A percentile compares a stretch with the other conserved stretches of the same genome.
phyloP scores from a whole-genome alignment of 2,329 filamentous ascomycete genomes.

The Sporothrix pseudoabietina region DNA sequence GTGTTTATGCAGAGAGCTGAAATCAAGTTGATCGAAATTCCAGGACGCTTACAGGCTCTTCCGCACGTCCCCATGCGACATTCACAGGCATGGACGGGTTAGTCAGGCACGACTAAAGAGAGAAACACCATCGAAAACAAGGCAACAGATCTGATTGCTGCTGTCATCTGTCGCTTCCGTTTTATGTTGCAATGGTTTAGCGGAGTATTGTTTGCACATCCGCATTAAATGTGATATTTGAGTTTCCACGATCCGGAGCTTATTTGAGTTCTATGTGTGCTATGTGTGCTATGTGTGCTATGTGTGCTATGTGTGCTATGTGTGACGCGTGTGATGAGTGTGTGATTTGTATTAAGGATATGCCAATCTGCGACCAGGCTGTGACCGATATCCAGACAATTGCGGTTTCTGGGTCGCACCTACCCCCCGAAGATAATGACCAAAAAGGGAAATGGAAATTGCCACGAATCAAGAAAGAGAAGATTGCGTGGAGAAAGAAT shows the following conservation, averaged over 20 bases:
- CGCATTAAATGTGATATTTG: neutral
- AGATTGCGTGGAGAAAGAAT: neutral
- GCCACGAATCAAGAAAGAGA: neutral
- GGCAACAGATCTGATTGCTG: neutral
- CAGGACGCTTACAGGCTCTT: neutral
- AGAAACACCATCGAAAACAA: neutral
- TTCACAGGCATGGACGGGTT: neutral
- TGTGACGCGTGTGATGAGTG: neutral
- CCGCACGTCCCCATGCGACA: neutral
- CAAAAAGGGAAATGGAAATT: constrained; percentile 8
- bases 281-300: neutral
- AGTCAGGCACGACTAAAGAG: neutral
- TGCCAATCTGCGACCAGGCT: constrained; percentile 13
- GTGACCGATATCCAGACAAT: constrained; percentile 5
- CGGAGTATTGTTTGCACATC: neutral
- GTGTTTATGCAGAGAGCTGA: constrained; percentile 2
- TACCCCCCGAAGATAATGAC: neutral
- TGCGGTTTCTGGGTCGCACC: constrained; percentile 12
- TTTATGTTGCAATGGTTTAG: neutral
- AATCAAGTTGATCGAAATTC: neutral
- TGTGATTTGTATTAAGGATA: neutral
- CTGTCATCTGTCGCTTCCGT: neutral
- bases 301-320: neutral
- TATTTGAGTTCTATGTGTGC: neutral
- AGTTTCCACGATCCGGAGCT: neutral